Conservation (phyloP, 306 rosid species). For the Arachis hypogaea region DNA sequence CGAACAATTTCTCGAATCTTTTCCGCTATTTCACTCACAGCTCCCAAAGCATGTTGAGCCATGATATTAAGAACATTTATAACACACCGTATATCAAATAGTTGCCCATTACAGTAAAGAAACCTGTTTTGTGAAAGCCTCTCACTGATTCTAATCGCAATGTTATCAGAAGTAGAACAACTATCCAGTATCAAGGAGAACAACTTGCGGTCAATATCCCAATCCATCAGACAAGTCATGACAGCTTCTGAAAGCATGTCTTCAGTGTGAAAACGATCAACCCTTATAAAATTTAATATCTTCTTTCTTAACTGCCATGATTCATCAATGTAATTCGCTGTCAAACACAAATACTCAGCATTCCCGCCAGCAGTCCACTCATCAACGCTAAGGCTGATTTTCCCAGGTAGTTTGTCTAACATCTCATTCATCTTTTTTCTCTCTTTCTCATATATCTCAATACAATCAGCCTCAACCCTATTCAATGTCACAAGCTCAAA, state of each 20-base stretch:
- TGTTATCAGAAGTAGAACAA: slow-evolving; percentile 66
- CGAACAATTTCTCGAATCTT: slow-evolving; percentile 73
- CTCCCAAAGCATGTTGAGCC: slow-evolving; percentile 62
- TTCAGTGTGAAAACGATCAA: slow-evolving; percentile 82
- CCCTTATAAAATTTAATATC: slow-evolving; percentile 68
- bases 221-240: slow-evolving; percentile 85
- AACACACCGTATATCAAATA: slow-evolving; percentile 87
- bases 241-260: slow-evolving; percentile 78
- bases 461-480: slow-evolving; percentile 88
- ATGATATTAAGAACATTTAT: slow-evolving; percentile 51
- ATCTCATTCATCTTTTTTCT: slow-evolving; percentile 84
- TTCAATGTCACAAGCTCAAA: slow-evolving; percentile 80
- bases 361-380: slow-evolving; percentile 68
- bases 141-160: slow-evolving; percentile 64
- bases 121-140: slow-evolving; percentile 87
- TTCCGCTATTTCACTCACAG: slow-evolving; percentile 53
- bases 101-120: slow-evolving; percentile 81
- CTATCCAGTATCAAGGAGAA: slow-evolving; percentile 86
- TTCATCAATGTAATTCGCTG: slow-evolving; percentile 87
- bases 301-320: slow-evolving; percentile 87
- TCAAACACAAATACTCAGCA: slow-evolving; percentile 78
- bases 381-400: slow-evolving; percentile 83
- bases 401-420: slow-evolving; percentile 94
- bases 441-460: slow-evolving; percentile 87
- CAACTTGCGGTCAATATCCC: slow-evolving; percentile 96